A percentile compares a stretch with the other conserved stretches of the same genome.
These are phyloP conservation scores for Candida succiphila DNA, from an alignment of 805 yeast genomes.

Conservation along the genomic window DNA sequence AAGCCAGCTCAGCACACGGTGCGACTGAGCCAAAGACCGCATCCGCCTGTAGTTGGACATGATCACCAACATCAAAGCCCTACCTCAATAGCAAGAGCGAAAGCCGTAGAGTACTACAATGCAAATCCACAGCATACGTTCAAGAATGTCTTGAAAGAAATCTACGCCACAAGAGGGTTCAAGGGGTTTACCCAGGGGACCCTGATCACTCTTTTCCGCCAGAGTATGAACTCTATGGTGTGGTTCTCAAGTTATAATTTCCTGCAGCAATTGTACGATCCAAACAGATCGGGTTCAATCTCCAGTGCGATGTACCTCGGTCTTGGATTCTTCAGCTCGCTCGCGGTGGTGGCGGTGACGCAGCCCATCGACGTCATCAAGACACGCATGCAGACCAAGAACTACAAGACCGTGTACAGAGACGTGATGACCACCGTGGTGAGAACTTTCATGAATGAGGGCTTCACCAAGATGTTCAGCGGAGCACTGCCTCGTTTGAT, in stretches of 20 bases:
- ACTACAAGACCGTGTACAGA: conserved; percentile 45
- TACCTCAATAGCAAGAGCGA: conserved; percentile 4
- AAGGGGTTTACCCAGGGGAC: conserved; percentile 79
- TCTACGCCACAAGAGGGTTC: conserved; percentile 63
- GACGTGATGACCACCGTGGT: conserved; percentile 52
- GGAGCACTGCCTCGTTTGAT: conserved; percentile 61
- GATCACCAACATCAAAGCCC: neutral
- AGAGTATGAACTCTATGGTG: conserved; percentile 67
- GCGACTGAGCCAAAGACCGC: conserved; percentile 4
- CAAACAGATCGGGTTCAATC: conserved; percentile 32
- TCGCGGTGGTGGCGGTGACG: conserved; percentile 65
- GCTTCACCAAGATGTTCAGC: conserved; percentile 37
- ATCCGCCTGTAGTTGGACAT: neutral
- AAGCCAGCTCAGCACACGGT: conserved; percentile 8
- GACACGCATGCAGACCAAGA: conserved; percentile 75
- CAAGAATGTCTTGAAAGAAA: conserved; percentile 46
- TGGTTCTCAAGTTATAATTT: conserved; percentile 79
- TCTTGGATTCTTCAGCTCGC: conserved; percentile 54
- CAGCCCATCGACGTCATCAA: conserved; percentile 88
- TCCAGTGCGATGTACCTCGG: conserved; percentile 25
- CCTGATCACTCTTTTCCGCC: conserved; percentile 73
- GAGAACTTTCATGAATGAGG: conserved; percentile 37
- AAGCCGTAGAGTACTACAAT: conserved; percentile 27
- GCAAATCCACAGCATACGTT: conserved; percentile 45
- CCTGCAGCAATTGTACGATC: conserved; percentile 60